Evolutionary conservation across 495 filamentous ascomycete species (phyloP).

Genomic region (Tuber borchii): DNA sequence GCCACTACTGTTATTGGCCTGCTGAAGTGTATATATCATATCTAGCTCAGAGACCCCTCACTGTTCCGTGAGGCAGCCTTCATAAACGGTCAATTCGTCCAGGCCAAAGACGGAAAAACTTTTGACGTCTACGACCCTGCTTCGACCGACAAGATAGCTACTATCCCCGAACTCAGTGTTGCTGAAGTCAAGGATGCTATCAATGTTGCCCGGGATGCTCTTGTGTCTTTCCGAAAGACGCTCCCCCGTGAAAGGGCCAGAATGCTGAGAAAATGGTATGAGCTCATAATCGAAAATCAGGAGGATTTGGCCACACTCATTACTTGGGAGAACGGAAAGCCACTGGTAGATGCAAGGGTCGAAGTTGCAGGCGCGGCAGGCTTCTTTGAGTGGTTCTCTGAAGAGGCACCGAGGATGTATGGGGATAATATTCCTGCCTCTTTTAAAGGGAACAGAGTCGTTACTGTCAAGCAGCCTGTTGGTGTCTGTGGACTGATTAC

Average conservation of each 20-base stretch:
- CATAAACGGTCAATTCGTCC: constrained; percentile 79
- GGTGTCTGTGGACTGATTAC: constrained; percentile 94
- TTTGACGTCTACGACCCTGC: constrained; percentile 68
- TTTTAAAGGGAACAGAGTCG: constrained; percentile 63
- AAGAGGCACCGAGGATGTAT: constrained; percentile 64
- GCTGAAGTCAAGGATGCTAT: constrained; percentile 60
- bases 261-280: constrained; percentile 83
- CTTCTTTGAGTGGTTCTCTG: constrained; percentile 75
- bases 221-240: constrained; percentile 65
- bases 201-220: constrained; percentile 58
- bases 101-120: constrained; percentile 65
- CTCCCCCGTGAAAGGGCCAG: constrained; percentile 74
- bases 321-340: constrained; percentile 77
- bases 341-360: constrained; percentile 60
- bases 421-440: constrained; percentile 60
- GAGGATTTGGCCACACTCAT: constrained; percentile 87
- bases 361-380: constrained; percentile 66
- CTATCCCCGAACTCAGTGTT: constrained; percentile 60
- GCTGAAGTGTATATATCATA: neutral
- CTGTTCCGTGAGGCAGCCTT: constrained; percentile 75
- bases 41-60: constrained; percentile 71
- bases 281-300: constrained; percentile 76
- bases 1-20: neutral
- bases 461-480: constrained; percentile 77
- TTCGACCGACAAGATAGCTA: constrained; percentile 60